Evolutionary conservation across 371 early-diverging fungal species (phyloP).

Genomic region (Apophysomyces sp.): DNA sequence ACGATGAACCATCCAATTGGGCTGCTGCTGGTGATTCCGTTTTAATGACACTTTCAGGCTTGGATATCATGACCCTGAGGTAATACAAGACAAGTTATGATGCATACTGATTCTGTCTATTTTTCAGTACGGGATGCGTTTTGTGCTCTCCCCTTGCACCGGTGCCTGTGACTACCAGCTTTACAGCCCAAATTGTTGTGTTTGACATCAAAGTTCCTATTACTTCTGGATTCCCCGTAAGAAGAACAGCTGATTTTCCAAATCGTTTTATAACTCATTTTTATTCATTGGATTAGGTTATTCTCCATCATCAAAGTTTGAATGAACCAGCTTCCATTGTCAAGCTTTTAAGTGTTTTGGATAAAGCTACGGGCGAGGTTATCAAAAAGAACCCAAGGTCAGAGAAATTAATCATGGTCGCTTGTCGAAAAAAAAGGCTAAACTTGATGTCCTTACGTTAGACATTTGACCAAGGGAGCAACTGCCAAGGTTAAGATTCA

Average conservation of each 20-base stretch:
- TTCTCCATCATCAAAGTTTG: slow-evolving; percentile 81
- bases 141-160: slow-evolving; percentile 68
- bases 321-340: slow-evolving; percentile 78
- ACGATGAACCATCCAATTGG: slow-evolving; percentile 74
- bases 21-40: slow-evolving; percentile 95
- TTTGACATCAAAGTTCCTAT: slow-evolving; percentile 90
- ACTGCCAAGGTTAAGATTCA: slow-evolving; percentile 86
- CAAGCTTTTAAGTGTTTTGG: slow-evolving; percentile 68
- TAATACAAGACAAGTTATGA: slow-evolving; percentile 17
- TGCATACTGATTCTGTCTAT: not conserved
- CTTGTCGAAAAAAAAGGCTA: not conserved
- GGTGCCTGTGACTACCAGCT: slow-evolving; percentile 70
- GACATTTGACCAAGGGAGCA: slow-evolving; percentile 73
- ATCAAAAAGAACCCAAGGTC: slow-evolving; percentile 82
- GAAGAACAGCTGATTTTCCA: slow-evolving; percentile 4
- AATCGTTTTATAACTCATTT: not conserved
- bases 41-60: slow-evolving; percentile 68
- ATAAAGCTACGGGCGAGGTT: slow-evolving; percentile 85
- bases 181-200: slow-evolving; percentile 87
- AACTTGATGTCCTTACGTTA: slow-evolving; percentile 10
- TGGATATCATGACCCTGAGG: slow-evolving; percentile 82
- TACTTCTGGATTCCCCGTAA: slow-evolving; percentile 87
- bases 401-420: not conserved
- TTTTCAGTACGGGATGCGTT: slow-evolving; percentile 70
- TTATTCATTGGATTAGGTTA: slow-evolving; percentile 39